phyloP scores from a whole-genome alignment of 371 early-diverging fungal species.

The Mucor piriformis region DNA sequence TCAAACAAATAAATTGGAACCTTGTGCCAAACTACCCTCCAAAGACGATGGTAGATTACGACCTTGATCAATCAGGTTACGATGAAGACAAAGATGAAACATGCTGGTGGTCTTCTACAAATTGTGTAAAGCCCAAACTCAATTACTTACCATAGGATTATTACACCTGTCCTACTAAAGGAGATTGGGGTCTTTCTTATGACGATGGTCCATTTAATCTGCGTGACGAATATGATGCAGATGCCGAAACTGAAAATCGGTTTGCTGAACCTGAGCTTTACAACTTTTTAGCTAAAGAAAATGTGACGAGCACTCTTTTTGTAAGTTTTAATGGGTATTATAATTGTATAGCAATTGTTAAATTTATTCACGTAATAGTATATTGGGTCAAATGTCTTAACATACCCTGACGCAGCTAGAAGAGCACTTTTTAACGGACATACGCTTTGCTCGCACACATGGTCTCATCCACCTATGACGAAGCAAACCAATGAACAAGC shows the following conservation, averaged over 20 bases:
- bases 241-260: conserved; percentile 16
- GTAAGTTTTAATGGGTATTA: conserved; percentile 17
- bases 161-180: conserved; percentile 23
- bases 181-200: conserved; percentile 36
- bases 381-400: conserved; percentile 28
- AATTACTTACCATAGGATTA: conserved; percentile 27
- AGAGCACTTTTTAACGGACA: conserved; percentile 33
- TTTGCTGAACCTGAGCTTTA: conserved; percentile 46
- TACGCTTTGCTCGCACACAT: conserved; percentile 46
- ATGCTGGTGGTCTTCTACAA: conserved; percentile 34
- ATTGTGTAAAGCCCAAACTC: conserved; percentile 26
- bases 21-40: conserved; percentile 37
- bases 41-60: conserved; percentile 1
- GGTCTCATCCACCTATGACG: conserved; percentile 63
- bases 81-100: conserved; percentile 23
- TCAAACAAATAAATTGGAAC: conserved; percentile 45
- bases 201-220: conserved; percentile 37
- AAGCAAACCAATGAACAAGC: conserved; percentile 52
- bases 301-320: conserved; percentile 29
- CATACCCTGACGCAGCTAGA: conserved; percentile 29
- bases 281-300: conserved; percentile 34
- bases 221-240: conserved; percentile 17
- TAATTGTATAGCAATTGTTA: no score
- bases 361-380: conserved; percentile 12
- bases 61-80: conserved; percentile 14